These are phyloP conservation scores for Bipolaris sorokiniana DNA, from an alignment of 2,329 filamentous ascomycete species.

Conservation along the genomic window DNA sequence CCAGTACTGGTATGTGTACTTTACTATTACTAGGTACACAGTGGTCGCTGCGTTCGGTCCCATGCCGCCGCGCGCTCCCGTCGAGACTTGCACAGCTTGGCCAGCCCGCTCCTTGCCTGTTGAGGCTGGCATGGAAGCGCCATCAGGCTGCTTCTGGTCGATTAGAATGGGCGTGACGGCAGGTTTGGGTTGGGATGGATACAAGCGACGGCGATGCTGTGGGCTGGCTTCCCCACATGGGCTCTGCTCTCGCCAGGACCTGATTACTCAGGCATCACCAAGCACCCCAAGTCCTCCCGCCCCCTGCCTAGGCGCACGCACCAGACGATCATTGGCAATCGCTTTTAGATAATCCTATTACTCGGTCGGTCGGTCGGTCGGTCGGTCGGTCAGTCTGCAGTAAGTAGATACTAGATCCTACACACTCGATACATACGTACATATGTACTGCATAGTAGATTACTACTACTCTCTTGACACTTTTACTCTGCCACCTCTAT, in stretches of 20 bases:
- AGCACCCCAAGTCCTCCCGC: conserved; percentile 21
- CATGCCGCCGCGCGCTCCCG: conserved; percentile 2
- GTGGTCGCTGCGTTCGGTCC: background rate
- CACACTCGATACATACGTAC: no score
- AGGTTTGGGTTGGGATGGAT: background rate
- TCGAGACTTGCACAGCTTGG: conserved; percentile 7
- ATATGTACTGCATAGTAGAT: no score
- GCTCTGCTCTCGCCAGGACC: background rate
- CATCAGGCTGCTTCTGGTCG: background rate
- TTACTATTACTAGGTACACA: no score
- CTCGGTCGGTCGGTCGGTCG: no score
- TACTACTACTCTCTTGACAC: no score
- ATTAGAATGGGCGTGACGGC: background rate
- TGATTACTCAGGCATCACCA: conserved; percentile 46
- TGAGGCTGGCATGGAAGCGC: background rate
- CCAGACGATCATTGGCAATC: no score
- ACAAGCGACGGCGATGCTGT: background rate
- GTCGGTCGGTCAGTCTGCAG: no score
- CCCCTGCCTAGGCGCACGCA: background rate
- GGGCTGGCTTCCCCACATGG: conserved; percentile 33
- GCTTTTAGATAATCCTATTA: no score
- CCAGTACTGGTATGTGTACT: background rate
- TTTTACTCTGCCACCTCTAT: no score
- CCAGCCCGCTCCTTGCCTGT: background rate
- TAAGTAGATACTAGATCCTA: no score